Evolutionary conservation across 2,329 filamentous ascomycete genomes (phyloP), one percentile per base, ranked within the genome.

Genomic region (Trichoderma sp.): DNA sequence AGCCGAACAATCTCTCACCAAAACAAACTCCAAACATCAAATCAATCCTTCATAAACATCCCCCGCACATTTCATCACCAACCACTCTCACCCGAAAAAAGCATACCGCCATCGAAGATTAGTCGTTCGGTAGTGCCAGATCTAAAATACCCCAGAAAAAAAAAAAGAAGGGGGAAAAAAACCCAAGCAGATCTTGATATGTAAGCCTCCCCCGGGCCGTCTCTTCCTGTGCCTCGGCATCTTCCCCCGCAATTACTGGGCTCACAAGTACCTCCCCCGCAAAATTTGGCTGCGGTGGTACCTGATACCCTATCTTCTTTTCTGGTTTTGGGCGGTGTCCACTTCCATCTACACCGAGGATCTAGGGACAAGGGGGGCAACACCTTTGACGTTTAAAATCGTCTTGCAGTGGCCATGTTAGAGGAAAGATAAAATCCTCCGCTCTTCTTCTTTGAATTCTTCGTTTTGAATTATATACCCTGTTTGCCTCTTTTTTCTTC

Each of bases 171-270:
- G 18, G 21, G 18, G 3, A 14, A 15, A 47, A 36, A 15, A 15
- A 15, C 6, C 34, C 34, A 36, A 36, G 34, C 34, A 36, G 34
- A 36, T 36, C 34, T 11, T 21, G 43, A 64, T 28, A 51, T 8
- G 39, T 43, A n/a, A 43, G 39, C 39, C 39, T 18, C 15, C 36
- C 56, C 56, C 24, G 26, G 21, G 15, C 14, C 58, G 30, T 12
- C 21, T 56, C 24, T 18, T 43, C 47, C 36, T 47, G 39, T 70
- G 67, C 67, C 69, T 71, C 69, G 69, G 69, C 69, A 71, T 71
- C 62, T 67, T 43, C 2, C 60, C 69, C 67, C 67, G 60, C 67
- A 69, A 64, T 56, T 26, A 15, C 4, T 5, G n/a, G 56, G 26
- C n/a, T 18, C 12, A n/a, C 3, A 70, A 39, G 67, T 70, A 70